A percentile compares a stretch with the other conserved stretches of the same genome.
phyloP scores from a whole-genome alignment of 75 land plant species.

The Pinus tabuliformis region DNA sequence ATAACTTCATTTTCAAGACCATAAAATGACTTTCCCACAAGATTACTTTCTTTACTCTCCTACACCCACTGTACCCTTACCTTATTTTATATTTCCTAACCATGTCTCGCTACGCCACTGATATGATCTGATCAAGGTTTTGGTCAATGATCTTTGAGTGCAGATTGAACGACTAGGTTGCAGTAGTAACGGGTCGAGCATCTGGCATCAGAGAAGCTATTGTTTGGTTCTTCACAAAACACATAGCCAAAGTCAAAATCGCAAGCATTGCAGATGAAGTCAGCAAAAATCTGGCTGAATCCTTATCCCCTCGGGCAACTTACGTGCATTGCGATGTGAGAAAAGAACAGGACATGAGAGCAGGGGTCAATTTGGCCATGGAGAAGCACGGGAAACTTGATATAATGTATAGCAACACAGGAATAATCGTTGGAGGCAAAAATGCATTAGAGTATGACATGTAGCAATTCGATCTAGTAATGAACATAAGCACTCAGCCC shows the following conservation, averaged over 20 bases:
- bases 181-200: too few species aligned
- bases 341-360: conserved; percentile 30
- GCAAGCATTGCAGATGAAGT: conserved; percentile 29
- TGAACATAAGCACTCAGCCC: neutral
- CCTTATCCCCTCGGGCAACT: conserved; percentile 38
- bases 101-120: too few species aligned
- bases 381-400: conserved; percentile 38
- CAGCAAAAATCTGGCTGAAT: conserved; percentile 22
- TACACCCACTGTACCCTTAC: too few species aligned
- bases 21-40: too few species aligned
- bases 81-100: too few species aligned
- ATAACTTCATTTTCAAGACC: too few species aligned
- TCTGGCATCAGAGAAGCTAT: conserved; percentile 51
- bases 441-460: conserved; percentile 42
- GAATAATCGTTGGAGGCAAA: conserved; percentile 15
- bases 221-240: conserved; percentile 27
- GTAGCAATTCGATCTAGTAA: conserved; percentile 38
- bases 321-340: conserved; percentile 55
- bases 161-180: conserved; percentile 59
- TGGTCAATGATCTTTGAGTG: neutral
- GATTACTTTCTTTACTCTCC: too few species aligned
- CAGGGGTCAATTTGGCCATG: conserved; percentile 38
- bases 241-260: conserved; percentile 45
- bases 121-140: too few species aligned
- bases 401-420: conserved; percentile 62